These are phyloP conservation scores for Colletotrichum spaethianum DNA, from an alignment of 2,329 filamentous ascomycete genomes.

Conservation along the genomic window DNA sequence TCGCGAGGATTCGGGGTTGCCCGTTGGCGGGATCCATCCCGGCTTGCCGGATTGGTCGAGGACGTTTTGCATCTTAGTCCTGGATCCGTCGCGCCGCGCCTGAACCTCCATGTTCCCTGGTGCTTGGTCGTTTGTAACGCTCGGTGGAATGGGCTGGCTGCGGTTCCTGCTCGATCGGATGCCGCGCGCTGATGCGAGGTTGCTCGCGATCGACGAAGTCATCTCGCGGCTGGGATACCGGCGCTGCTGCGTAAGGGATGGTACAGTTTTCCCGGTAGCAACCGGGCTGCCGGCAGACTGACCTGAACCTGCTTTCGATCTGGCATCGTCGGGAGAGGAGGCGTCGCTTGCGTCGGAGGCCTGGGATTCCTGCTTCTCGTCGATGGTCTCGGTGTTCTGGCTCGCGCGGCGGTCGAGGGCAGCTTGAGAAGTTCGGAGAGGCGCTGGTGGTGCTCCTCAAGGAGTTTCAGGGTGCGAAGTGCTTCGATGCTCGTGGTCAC, in stretches of 20 bases:
- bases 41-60: conserved; percentile 69
- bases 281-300: conserved; percentile 43
- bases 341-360: conserved; percentile 18
- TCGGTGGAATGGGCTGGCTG: conserved; percentile 78
- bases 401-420: conserved; percentile 69
- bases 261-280: conserved; percentile 45
- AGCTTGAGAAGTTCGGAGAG: conserved; percentile 86
- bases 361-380: conserved; percentile 53
- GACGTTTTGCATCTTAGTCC: conserved; percentile 69
- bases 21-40: conserved; percentile 64
- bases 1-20: conserved; percentile 44
- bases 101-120: conserved; percentile 77
- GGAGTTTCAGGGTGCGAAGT: conserved; percentile 83
- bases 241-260: conserved; percentile 58
- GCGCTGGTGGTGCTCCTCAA: conserved; percentile 89
- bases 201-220: conserved; percentile 88
- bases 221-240: conserved; percentile 75
- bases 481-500: conserved; percentile 80
- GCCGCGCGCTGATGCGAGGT: conserved; percentile 87
- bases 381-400: conserved; percentile 50
- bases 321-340: conserved; percentile 18
- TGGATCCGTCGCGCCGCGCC: conserved; percentile 64
- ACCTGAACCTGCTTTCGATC: conserved; percentile 44
- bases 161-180: conserved; percentile 75
- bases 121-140: conserved; percentile 80